These are phyloP conservation scores for Isochrysis galbana DNA, from an alignment of 78 protist genomes.

Conservation along the genomic window DNA sequence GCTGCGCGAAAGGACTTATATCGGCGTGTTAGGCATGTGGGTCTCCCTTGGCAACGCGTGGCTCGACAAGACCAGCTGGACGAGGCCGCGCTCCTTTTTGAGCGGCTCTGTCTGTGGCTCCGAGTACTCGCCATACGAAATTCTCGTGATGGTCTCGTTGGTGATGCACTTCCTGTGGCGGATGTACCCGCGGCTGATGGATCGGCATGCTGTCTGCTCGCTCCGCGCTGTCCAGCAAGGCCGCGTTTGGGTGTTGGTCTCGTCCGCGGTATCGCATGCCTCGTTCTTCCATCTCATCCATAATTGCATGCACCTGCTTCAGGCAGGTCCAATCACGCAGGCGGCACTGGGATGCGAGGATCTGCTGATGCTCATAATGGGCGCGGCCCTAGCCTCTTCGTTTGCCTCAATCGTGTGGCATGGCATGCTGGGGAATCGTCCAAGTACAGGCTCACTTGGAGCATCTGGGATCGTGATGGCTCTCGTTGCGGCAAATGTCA, in stretches of 20 bases:
- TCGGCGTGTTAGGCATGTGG: background rate
- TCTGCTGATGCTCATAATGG: background rate
- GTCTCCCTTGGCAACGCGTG: background rate
- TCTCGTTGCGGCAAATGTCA: background rate
- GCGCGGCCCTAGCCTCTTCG: background rate
- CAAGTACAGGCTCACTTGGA: background rate
- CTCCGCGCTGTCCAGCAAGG: background rate
- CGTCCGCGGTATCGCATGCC: background rate
- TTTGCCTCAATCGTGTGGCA: background rate
- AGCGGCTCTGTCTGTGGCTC: background rate
- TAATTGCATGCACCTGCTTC: background rate
- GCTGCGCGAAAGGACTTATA: background rate
- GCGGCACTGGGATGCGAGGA: background rate
- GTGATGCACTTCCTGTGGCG: background rate
- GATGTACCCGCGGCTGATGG: background rate
- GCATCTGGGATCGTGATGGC: background rate
- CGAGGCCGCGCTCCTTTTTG: too few species aligned
- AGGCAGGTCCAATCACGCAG: background rate
- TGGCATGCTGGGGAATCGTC: background rate
- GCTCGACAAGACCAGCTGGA: too few species aligned
- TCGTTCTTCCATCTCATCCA: background rate
- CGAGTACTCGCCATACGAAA: background rate
- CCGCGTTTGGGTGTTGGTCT: background rate
- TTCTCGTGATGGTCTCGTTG: background rate
- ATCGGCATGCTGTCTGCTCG: background rate